phyloP scores from a whole-genome alignment of 2,329 filamentous ascomycete species.

The Paradendryphiella salina region DNA sequence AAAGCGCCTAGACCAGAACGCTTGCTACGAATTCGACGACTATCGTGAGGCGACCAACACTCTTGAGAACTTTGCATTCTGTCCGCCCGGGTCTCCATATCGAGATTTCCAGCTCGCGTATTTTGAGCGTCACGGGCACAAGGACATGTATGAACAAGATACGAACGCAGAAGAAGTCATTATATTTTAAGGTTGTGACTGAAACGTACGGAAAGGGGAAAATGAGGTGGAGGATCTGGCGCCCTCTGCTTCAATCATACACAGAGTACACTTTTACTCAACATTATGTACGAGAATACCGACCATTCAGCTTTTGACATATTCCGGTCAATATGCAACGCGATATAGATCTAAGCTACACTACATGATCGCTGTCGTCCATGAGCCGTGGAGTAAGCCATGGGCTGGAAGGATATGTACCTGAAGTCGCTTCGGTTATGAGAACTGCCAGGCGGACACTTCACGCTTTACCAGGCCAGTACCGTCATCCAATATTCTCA shows the following conservation, averaged over 20 bases:
- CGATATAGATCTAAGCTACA: slow-evolving; percentile 10
- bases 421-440: slow-evolving; percentile 5
- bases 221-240: neutral
- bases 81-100: slow-evolving; percentile 39
- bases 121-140: slow-evolving; percentile 42
- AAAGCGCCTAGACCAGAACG: slow-evolving; percentile 36
- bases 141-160: slow-evolving; percentile 36
- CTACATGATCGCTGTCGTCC: slow-evolving; percentile 6
- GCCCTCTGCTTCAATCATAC: slow-evolving; percentile 2
- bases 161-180: slow-evolving; percentile 19
- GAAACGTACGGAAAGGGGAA: neutral
- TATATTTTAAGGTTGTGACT: slow-evolving; percentile 17
- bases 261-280: neutral
- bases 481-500: neutral
- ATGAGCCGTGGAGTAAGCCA: slow-evolving; percentile 1
- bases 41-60: slow-evolving; percentile 44
- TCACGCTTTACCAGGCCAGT: neutral
- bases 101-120: slow-evolving; percentile 35
- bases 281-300: neutral
- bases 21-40: slow-evolving; percentile 42
- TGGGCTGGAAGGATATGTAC: slow-evolving; percentile 2
- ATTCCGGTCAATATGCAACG: slow-evolving; percentile 10
- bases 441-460: slow-evolving; percentile 2
- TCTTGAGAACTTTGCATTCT: slow-evolving; percentile 42
- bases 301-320: slow-evolving; percentile 1